Conservation (phyloP, 257 asterid species). For the Salvia hispanica region DNA sequence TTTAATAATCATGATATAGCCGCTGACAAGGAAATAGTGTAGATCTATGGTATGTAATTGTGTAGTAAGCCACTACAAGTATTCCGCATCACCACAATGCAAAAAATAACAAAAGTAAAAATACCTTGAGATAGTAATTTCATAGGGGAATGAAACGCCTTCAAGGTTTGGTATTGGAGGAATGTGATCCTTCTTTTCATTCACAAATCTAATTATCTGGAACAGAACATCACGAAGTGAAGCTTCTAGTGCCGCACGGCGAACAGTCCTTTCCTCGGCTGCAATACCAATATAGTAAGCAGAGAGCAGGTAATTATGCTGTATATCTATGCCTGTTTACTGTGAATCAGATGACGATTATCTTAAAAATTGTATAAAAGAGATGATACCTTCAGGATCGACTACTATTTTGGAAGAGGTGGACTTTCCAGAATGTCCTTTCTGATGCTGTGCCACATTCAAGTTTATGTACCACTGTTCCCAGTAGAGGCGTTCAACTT, state of each 20-base stretch:
- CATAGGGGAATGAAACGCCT: slow-evolving; percentile 86
- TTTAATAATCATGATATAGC: not conserved
- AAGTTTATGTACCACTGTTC: slow-evolving; percentile 91
- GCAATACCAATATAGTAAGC: slow-evolving; percentile 39
- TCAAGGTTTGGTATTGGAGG: slow-evolving; percentile 83
- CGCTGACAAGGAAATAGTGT: not conserved
- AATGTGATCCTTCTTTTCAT: slow-evolving; percentile 93
- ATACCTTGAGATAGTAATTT: slow-evolving; percentile 89
- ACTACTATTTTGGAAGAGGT: slow-evolving; percentile 63
- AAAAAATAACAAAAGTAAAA: slow-evolving; percentile 20
- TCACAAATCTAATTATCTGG: slow-evolving; percentile 88
- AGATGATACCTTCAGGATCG: slow-evolving; percentile 75
- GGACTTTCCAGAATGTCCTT: slow-evolving; percentile 69
- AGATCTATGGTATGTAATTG: slow-evolving; percentile 9
- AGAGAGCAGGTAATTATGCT: slow-evolving; percentile 11
- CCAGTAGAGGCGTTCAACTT: slow-evolving; percentile 90
- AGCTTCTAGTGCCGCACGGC: slow-evolving; percentile 69
- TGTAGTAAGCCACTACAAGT: not conserved
- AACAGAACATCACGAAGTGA: slow-evolving; percentile 85
- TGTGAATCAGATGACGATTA: not conserved
- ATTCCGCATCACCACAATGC: not conserved
- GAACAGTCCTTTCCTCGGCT: slow-evolving; percentile 71
- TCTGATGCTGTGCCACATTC: slow-evolving; percentile 70
- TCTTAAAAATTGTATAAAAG: slow-evolving; percentile 4
- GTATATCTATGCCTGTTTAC: not conserved